Percentiles rank a stretch among this genome's conserved stretches.
These are phyloP conservation scores for Phytophthora brassicae DNA, from an alignment of 352 stramenopile genomes.

Conservation along the genomic window DNA sequence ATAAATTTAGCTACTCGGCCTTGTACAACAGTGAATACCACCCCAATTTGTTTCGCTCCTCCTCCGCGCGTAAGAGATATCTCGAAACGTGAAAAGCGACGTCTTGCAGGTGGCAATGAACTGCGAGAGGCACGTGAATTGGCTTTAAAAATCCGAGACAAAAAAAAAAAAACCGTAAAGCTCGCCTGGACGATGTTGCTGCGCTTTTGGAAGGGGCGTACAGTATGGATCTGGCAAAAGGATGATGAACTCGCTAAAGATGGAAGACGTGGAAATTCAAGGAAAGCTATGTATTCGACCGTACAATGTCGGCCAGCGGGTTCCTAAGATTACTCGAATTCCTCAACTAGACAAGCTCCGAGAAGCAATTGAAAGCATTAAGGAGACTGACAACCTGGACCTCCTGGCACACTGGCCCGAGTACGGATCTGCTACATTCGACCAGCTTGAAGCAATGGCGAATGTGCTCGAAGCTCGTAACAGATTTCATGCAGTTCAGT, in stretches of 20 bases:
- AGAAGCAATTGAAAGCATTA: background rate
- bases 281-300: background rate
- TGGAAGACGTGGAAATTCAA: background rate
- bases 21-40: too few relatives aligned
- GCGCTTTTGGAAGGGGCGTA: background rate
- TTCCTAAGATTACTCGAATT: background rate
- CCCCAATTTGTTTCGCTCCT: background rate
- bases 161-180: background rate
- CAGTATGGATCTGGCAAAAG: constrained; percentile 1
- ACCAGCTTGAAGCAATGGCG: constrained; percentile 1
- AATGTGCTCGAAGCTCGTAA: background rate
- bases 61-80: background rate
- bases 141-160: background rate
- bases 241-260: background rate
- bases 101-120: background rate
- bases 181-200: constrained; percentile 1
- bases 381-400: background rate
- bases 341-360: constrained; percentile 1
- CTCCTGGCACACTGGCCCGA: too few relatives aligned
- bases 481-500: background rate
- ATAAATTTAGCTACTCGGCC: too few relatives aligned
- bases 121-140: background rate
- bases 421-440: background rate
- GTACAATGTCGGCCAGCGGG: constrained; percentile 3
- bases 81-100: background rate